phyloP scores from a whole-genome alignment of 75 land plant genomes.

The Chamaecyparis obtusa region DNA sequence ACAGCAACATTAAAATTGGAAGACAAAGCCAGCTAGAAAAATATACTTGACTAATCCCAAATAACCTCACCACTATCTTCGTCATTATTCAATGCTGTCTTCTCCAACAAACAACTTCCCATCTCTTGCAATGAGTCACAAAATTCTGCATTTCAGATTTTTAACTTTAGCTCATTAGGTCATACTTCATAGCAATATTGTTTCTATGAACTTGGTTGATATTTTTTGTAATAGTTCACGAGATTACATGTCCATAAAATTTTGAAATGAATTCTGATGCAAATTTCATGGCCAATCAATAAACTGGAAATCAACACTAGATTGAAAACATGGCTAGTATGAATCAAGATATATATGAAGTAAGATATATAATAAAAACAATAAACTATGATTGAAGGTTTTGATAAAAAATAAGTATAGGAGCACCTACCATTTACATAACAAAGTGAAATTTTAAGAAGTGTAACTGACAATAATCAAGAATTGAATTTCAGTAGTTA shows the following conservation, averaged over 20 bases:
- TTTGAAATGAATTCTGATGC: not conserved
- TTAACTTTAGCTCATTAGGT: not conserved
- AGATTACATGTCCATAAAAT: not conserved
- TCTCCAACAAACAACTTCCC: slow-evolving; percentile 57
- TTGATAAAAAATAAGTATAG: too few relatives aligned
- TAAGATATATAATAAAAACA: not conserved
- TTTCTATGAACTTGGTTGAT: not conserved
- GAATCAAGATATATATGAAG: not conserved
- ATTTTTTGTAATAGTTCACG: not conserved
- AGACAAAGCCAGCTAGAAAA: not conserved
- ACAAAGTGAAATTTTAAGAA: too few relatives aligned
- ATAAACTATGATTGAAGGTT: too few relatives aligned
- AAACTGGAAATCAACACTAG: not conserved
- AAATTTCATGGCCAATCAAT: not conserved
- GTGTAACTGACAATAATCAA: too few relatives aligned
- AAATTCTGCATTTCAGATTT: slow-evolving; percentile 42
- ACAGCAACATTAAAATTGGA: not conserved
- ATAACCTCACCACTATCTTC: slow-evolving; percentile 52
- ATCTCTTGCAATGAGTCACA: slow-evolving; percentile 55
- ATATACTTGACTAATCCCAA: not conserved
- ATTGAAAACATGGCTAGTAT: not conserved
- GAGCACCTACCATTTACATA: too few relatives aligned
- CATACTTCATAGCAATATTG: not conserved
- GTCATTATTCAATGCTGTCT: slow-evolving; percentile 45
- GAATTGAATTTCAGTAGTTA: too few relatives aligned